phyloP scores from a whole-genome alignment of 192 early-diverging fungal species.

The Umbelopsis isabellina region DNA sequence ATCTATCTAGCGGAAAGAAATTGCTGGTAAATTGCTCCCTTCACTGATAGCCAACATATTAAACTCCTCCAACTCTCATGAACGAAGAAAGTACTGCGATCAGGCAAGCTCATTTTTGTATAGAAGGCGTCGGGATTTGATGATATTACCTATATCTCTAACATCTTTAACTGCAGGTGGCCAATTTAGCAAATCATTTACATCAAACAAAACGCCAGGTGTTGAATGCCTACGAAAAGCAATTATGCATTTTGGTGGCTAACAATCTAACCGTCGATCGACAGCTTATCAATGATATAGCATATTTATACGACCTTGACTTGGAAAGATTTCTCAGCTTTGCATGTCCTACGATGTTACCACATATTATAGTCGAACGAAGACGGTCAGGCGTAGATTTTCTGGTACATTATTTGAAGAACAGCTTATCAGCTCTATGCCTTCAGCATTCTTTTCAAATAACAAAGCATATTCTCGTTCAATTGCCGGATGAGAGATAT shows the following conservation, averaged over 20 bases:
- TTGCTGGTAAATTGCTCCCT: background rate
- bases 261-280: background rate
- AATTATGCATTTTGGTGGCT: background rate
- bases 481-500: conserved; percentile 5
- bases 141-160: background rate
- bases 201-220: background rate
- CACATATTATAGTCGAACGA: conserved; percentile 4
- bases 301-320: conserved; percentile 13
- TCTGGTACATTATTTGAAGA: background rate
- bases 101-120: background rate
- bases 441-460: conserved; percentile 6
- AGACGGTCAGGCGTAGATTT: background rate
- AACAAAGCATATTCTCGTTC: background rate
- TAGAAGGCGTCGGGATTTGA: too few species aligned
- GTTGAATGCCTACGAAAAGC: background rate
- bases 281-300: background rate
- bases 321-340: background rate
- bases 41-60: background rate
- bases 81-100: conserved; percentile 1
- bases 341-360: background rate
- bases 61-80: background rate
- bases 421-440: background rate
- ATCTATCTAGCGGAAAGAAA: background rate
- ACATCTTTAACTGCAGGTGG: background rate
- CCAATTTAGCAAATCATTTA: background rate